Evolutionary conservation across 805 yeast genomes (phyloP), one percentile per base, ranked within the genome.

Genomic region (Kodamaea sagamina): DNA sequence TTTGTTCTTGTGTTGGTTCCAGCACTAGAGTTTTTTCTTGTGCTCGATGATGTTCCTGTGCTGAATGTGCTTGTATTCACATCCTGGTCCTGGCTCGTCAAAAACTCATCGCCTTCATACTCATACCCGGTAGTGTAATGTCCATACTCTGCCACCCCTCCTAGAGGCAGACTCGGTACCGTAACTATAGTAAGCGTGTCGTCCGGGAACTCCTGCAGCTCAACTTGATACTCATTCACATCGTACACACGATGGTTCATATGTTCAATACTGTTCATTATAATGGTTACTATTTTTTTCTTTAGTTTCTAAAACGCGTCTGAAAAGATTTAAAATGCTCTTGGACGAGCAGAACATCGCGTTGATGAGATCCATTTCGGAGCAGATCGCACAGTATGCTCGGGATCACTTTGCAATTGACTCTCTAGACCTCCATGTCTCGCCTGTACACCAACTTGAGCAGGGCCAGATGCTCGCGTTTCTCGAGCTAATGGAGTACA

Each of bases 401-500:
- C 15, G 29, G 21, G 13, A 27, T 5, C n/a, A n/a, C 24, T 41
- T 41, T 12, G 16, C 2, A 4, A n/a, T 41, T 5, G 44, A 34
- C 12, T 21, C 16, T 2, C 29, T 41, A 6, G 22, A 19, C 10
- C 13, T 41, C 5, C 12, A 41, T 11, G 28, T 11, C 4, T 25
- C 36, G 4, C 36, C 44, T 6, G 39, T 41, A 5, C 37, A 42
- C 7, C 7, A 13, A 13, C 17, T 37, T 8, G n/a, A 18, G 3
- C 21, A 28, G 3, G 12, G 11, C 12, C 41, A 36, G 32, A 13
- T 47, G 11, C 29, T 32, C 11, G 24, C 32, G 25, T 61, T 59
- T 38, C 41, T 65, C 6, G 47, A 47, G 18, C 46, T 68, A 4
- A 44, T 69, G 4, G 63, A 56, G 12, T 41, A 35, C 13, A 66